These are phyloP conservation scores for Pyropia yezoensis DNA, from an alignment of 23 red algal species.

Conservation along the genomic window DNA sequence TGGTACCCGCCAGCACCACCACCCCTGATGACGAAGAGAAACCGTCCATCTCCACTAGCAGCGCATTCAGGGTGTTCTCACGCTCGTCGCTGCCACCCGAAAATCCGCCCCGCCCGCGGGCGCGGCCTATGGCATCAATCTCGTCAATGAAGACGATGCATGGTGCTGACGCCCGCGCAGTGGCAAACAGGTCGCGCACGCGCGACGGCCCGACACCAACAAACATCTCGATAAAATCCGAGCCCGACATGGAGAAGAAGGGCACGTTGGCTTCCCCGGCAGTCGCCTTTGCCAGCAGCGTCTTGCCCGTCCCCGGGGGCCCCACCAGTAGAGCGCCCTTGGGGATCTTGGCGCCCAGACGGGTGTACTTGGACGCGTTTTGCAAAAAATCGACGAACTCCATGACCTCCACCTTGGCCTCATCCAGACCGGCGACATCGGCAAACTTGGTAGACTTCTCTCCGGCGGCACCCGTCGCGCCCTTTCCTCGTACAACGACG, in stretches of 20 bases:
- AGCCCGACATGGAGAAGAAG: conserved; percentile 97
- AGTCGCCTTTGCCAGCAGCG: conserved; percentile 88
- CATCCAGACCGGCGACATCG: conserved; percentile 94
- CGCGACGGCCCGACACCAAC: conserved; percentile 94
- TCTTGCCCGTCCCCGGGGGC: conserved; percentile 95
- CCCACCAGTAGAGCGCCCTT: conserved; percentile 95
- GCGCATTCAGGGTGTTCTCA: conserved; percentile 97
- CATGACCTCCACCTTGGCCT: conserved; percentile 99
- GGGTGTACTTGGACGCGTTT: conserved; percentile 69
- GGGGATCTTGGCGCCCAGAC: conserved; percentile 93
- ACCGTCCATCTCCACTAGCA: conserved; percentile 99
- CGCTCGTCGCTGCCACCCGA: conserved; percentile 96
- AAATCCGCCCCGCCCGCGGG: conserved; percentile 86
- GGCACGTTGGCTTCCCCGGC: conserved; percentile 97
- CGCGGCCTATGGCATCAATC: conserved; percentile 95
- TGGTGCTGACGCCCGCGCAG: conserved; percentile 76
- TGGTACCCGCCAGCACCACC: conserved; percentile 96
- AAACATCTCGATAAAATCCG: conserved; percentile 99
- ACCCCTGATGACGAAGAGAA: conserved; percentile 78
- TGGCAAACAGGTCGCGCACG: conserved; percentile 87
- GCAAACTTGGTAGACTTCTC: conserved; percentile 47
- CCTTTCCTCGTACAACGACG: conserved; percentile 56
- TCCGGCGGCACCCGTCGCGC: conserved; percentile 26
- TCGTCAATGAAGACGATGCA: conserved; percentile 99
- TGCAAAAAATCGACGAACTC: conserved; percentile 99